Conservation (phyloP, 2,329 filamentous ascomycete genomes). For the Cercospora zeina region DNA sequence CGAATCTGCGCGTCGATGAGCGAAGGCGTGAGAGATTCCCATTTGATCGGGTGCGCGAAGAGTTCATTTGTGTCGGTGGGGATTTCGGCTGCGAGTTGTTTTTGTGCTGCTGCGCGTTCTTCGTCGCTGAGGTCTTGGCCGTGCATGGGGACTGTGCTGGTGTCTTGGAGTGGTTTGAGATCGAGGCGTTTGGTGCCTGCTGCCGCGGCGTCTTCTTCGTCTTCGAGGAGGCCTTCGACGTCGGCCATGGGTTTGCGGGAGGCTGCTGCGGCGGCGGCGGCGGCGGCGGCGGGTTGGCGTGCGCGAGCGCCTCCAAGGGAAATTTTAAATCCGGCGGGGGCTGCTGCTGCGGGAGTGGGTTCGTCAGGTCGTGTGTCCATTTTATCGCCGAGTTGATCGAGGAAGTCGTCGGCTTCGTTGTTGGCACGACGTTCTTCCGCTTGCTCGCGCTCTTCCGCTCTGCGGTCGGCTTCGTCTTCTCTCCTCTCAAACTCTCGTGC, state of each 20-base stretch:
- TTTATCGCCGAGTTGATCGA: slow-evolving; percentile 79
- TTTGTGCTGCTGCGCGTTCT: slow-evolving; percentile 78
- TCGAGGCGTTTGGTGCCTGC: slow-evolving; percentile 36
- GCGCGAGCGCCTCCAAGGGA: slow-evolving; percentile 78
- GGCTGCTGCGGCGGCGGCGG: slow-evolving; percentile 29
- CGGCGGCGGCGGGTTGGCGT: slow-evolving; percentile 52
- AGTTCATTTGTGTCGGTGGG: slow-evolving; percentile 81
- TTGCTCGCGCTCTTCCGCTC: slow-evolving; percentile 72
- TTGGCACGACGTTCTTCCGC: slow-evolving; percentile 65
- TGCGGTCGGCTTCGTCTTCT: slow-evolving; percentile 79
- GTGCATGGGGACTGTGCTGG: slow-evolving; percentile 66
- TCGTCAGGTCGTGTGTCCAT: slow-evolving; percentile 64
- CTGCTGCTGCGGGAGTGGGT: slow-evolving; percentile 51
- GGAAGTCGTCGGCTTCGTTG: slow-evolving; percentile 86
- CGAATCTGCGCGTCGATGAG: slow-evolving; percentile 82
- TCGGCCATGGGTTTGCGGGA: slow-evolving; percentile 67
- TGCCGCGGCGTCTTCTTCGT: slow-evolving; percentile 78
- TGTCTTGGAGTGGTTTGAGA: slow-evolving; percentile 48
- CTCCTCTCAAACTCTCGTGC: slow-evolving; percentile 73
- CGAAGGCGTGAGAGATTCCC: slow-evolving; percentile 82
- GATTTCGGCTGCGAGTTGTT: slow-evolving; percentile 83
- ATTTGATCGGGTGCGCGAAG: slow-evolving; percentile 90
- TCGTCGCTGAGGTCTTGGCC: slow-evolving; percentile 80
- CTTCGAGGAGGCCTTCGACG: slow-evolving; percentile 89
- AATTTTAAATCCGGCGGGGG: slow-evolving; percentile 73